Base-by-base conservation (phyloP, 805 yeast species). In the Saturnispora sanitii region DNA sequence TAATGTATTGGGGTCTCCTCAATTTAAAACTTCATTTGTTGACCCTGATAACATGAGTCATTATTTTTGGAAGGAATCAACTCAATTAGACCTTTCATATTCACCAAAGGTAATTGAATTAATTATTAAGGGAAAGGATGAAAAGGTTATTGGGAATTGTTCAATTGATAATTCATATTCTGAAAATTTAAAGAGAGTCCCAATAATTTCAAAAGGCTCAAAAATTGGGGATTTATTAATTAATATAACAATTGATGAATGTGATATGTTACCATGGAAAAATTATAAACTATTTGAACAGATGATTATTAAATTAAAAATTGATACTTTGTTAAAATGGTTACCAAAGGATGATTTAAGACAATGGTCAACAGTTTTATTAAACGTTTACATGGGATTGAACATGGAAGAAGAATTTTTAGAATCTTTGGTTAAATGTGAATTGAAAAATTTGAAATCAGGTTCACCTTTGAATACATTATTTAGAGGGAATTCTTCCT, bases 61-160 rank as follows among this genome's bases (percentile, higher is more conserved):
- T 4, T 88, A 94, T 1, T 84, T 84, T 54, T 88, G 95, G 92
- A 75, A 87, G 53, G 95, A 88, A 52, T 74, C 68, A 34, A 82
- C 83, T 53, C 61, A 70, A 2, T 62, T 82, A n/a, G 74, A 77
- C 38, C 62, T 79, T 32, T 80, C 83, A 0, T 35, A 39, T 33
- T 63, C 73, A 6, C 75, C 77, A 3, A 73, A 68, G 51, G 67
- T 65, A 54, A 65, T 76, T 48, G 73, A 65, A 47, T 67, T 75
- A 13, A 58, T 65, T 36, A 64, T 75, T 42, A 77, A 52, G 35
- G 33, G 46, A 3, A 45, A 44, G 28, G 42, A 48, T 2, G 79
- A 73, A 50, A 60, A 61, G 29, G 54, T 66, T 2, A 53, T 73
- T 20, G 87, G 85, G 2, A 68, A 70, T 2, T 73, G 77, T 4